Evolutionary conservation across 805 yeast species (phyloP).

Genomic region (Kodamaea nitidulidarum): DNA sequence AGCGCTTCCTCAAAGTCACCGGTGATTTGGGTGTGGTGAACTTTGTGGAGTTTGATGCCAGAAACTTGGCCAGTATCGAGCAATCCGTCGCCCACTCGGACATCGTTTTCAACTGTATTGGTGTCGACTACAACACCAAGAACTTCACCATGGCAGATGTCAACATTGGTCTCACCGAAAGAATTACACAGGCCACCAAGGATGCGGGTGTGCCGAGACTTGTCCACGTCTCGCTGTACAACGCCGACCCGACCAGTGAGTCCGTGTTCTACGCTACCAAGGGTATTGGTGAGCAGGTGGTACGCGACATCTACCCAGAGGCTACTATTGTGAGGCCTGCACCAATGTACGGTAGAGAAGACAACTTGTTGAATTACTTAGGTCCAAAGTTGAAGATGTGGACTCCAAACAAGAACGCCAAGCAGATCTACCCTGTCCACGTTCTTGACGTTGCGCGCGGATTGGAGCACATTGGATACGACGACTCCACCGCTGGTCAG

Average conservation of each 20-base stretch:
- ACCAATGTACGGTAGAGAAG: conserved; percentile 74
- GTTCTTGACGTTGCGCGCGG: conserved; percentile 75
- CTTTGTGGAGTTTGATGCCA: conserved; percentile 75
- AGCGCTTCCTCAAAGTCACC: conserved; percentile 71
- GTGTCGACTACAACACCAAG: conserved; percentile 72
- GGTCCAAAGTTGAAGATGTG: conserved; percentile 55
- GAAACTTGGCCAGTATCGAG: conserved; percentile 72
- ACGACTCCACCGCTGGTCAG: conserved; percentile 76
- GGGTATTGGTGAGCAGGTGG: conserved; percentile 72
- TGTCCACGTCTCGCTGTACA: conserved; percentile 75
- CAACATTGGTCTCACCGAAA: conserved; percentile 71
- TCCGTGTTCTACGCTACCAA: conserved; percentile 76
- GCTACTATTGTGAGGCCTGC: conserved; percentile 84
- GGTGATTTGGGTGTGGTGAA: conserved; percentile 89
- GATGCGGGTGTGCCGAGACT: conserved; percentile 69
- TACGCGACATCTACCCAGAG: conserved; percentile 62
- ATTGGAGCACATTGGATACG: conserved; percentile 72
- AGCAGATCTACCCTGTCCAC: conserved; percentile 67
- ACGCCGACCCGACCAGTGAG: conserved; percentile 63
- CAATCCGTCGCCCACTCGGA: conserved; percentile 77
- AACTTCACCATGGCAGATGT: conserved; percentile 81
- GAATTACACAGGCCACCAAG: conserved; percentile 70
- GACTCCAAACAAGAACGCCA: conserved; percentile 62
- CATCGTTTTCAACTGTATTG: conserved; percentile 75
- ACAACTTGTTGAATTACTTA: conserved; percentile 59